Base-by-base conservation (phyloP, 257 asterid species). In the Scutellaria barbata region DNA sequence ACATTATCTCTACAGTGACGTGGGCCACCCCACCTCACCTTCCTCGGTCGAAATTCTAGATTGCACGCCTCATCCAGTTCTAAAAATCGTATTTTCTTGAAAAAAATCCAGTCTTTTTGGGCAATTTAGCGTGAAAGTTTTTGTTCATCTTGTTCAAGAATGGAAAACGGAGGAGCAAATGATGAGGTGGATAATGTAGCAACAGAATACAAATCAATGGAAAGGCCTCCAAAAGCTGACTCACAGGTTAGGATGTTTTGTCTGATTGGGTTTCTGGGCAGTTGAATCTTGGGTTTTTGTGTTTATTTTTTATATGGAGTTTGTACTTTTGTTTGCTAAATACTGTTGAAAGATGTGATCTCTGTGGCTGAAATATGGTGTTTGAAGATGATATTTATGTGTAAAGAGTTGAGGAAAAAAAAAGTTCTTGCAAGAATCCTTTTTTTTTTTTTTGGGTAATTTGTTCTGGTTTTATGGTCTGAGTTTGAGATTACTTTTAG, bases 161-260 rank as follows among this genome's bases (percentile, higher is more conserved):
- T 77, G 85, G 81, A 64, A 55, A 80, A 72, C 39, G 57, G 66
- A n/a, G 56, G 46, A 45, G 69, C 74, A 47, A 77, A 33, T 25
- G 74, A 59, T n/a, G 77, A 53, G 72, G 72, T 14, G 64, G 76
- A 56, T 40, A 54, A 33, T 55, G 78, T 68, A 43, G 67, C 64
- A 66, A 33, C 65, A 16, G 75, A 66, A 17, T 42, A 46, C 22
- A 73, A 12, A 7, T 50, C 68, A 58, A 68, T 47, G 68, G 80
- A 71, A 65, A 42, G 47, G 16, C 72, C 81, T 58, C 60, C 81
- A 22, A 12, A 63, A 53, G 61, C 64, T 37, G 57, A 72, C 51
- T 71, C 83, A 12, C 79, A 77, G 85, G 87, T 83, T 50, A n/a
- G 52, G 8, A 13, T 33, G 1, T 11, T 70, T 20, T 7, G 53